Evolutionary conservation across 1,284 basidiomycete genomes (phyloP).

Genomic region (Apiotrichum laibachii): DNA sequence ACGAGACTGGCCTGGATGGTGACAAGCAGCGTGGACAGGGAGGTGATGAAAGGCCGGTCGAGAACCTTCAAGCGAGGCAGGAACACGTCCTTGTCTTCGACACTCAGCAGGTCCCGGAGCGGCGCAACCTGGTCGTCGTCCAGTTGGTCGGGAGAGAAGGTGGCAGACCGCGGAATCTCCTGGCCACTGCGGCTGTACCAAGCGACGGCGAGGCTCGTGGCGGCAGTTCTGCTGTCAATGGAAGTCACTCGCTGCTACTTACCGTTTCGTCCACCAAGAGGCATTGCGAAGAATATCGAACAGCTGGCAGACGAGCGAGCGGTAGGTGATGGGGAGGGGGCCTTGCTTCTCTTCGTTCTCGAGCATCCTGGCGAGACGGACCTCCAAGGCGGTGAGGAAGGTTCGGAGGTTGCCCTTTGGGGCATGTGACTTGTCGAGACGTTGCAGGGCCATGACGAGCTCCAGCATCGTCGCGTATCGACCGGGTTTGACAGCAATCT

Average conservation of each 20-base stretch:
- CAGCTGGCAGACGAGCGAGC: conserved; percentile 32
- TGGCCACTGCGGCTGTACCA: conserved; percentile 8
- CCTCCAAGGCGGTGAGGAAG: conserved; percentile 62
- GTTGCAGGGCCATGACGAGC: conserved; percentile 57
- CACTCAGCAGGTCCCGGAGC: conserved; percentile 1
- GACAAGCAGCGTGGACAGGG: conserved; percentile 26
- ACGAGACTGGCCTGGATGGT: conserved; percentile 30
- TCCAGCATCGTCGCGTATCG: conserved; percentile 66
- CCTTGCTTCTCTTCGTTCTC: conserved; percentile 59
- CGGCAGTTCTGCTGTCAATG: not conserved
- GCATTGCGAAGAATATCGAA: conserved; percentile 26
- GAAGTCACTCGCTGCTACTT: not conserved
- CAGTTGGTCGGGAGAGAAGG: conserved; percentile 23
- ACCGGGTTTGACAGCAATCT: conserved; percentile 60
- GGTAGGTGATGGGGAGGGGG: conserved; percentile 28
- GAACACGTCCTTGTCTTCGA: not conserved
- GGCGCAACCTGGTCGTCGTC: conserved; percentile 5
- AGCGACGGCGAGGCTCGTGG: conserved; percentile 11
- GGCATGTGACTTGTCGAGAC: not conserved
- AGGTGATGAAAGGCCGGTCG: not conserved
- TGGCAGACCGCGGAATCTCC: not conserved
- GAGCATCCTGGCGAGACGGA: conserved; percentile 60
- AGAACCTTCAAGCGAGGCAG: conserved; percentile 1
- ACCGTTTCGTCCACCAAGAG: conserved; percentile 13
- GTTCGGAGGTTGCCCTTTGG: not conserved